Percentiles rank a stretch among this genome's conserved stretches.
These are phyloP conservation scores for Trichoderma endophyticum DNA, from an alignment of 2,329 filamentous ascomycete species.

Conservation along the genomic window DNA sequence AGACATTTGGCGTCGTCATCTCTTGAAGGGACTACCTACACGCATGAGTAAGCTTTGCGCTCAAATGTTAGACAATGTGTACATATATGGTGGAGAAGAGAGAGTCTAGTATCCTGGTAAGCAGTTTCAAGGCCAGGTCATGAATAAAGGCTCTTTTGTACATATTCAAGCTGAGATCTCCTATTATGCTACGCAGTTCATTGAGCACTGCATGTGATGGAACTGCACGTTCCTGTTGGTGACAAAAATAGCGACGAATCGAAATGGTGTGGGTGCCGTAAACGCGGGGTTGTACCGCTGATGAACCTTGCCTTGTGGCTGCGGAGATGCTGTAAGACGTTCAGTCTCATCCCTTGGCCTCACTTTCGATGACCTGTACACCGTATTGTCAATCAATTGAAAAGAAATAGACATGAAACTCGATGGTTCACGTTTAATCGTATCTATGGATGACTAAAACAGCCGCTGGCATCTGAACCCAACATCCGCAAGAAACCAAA, in stretches of 20 bases:
- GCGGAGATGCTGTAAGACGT: not conserved
- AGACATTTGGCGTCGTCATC: not conserved
- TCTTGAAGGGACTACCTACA: not conserved
- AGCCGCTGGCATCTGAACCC: not conserved
- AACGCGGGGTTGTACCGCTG: conserved; percentile 4
- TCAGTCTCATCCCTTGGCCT: not conserved
- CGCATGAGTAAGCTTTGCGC: not conserved
- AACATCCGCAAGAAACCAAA: not conserved
- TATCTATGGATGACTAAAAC: not conserved
- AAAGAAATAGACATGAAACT: not conserved
- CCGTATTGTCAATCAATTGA: not conserved
- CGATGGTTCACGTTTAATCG: not conserved
- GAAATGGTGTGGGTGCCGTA: not conserved
- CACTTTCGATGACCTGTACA: not conserved
- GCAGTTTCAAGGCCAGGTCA: not conserved
- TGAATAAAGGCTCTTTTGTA: not conserved
- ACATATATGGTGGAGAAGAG: not conserved
- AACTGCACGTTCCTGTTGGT: not conserved
- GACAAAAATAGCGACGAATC: not conserved
- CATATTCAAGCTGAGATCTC: not conserved
- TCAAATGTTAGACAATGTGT: not conserved
- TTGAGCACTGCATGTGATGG: not conserved
- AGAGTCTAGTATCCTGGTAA: not conserved
- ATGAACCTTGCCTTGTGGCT: not conserved
- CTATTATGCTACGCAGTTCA: not conserved